Conservation (phyloP, 495 filamentous ascomycete species). For the Tuber brumale region DNA sequence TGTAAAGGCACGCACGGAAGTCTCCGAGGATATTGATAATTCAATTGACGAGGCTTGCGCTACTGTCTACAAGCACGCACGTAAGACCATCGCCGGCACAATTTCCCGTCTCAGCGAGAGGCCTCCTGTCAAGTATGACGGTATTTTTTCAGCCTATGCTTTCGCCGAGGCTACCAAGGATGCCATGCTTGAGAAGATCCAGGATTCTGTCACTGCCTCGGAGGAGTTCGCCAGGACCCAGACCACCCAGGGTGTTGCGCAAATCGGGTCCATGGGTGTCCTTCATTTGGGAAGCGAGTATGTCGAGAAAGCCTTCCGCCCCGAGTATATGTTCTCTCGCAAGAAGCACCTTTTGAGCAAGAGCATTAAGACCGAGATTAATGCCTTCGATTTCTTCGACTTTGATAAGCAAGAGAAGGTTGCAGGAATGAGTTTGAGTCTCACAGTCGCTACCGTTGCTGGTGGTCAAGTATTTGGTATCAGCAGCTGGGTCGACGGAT, state of each 20-base stretch:
- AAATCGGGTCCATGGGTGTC: constrained; percentile 80
- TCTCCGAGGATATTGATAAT: constrained; percentile 71
- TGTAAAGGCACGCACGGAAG: constrained; percentile 71
- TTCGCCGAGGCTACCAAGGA: constrained; percentile 90
- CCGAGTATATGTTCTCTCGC: constrained; percentile 85
- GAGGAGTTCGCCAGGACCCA: constrained; percentile 76
- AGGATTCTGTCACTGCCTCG: constrained; percentile 65
- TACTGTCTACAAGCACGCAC: constrained; percentile 75
- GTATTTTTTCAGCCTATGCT: constrained; percentile 74
- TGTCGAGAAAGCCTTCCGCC: constrained; percentile 71
- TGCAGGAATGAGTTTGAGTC: constrained; percentile 82
- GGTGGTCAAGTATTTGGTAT: constrained; percentile 74
- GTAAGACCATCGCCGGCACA: constrained; percentile 60
- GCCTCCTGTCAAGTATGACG: constrained; percentile 77
- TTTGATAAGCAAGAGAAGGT: constrained; percentile 91
- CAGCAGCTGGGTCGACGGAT: constrained; percentile 81
- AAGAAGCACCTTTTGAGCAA: constrained; percentile 71
- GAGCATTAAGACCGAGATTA: constrained; percentile 78
- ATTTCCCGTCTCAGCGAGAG: constrained; percentile 67
- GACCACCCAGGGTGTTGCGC: constrained; percentile 74
- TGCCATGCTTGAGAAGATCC: constrained; percentile 83
- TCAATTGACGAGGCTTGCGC: constrained; percentile 78
- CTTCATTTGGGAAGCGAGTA: constrained; percentile 84
- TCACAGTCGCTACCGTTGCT: constrained; percentile 83
- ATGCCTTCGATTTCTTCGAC: constrained; percentile 91